Evolutionary conservation across 352 stramenopile genomes (phyloP), one percentile per base, ranked within the genome.

Genomic region (Poterioochromonas sp.): DNA sequence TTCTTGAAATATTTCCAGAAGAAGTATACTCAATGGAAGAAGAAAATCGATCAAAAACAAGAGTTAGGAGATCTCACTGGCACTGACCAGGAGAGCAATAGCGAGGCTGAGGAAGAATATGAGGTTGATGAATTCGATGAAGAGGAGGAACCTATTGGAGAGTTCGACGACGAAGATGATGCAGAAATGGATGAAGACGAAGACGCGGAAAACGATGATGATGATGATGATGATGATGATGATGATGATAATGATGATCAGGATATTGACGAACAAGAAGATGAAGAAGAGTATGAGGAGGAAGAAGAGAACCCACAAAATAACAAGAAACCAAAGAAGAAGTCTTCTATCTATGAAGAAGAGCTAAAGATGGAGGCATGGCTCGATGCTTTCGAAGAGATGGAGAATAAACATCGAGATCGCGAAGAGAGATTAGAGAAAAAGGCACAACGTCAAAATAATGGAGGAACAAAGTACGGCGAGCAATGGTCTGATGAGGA

Each of bases 301-400:
- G 18, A 77, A 51, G 76, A 34, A 1, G 54, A 84, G 51, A 20
- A 73, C 18, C 37, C 78, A 26, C 35, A 53, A 68, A 34, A 83
- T 40, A 1, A 63, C 34, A 20, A 78, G 44, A 1, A 69, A 26
- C 0, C n/a, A 49, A 32, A 82, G 78, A 71, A 83, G 18, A 18
- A 77, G 5, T 69, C 34, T 37, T 80, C 40, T 35, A 40, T 77
- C 22, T 60, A 83, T 12, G 79, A 83, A 47, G 74, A 83, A 39
- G 77, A 74, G 77, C 34, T 81, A 26, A 37, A 63, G 76, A 53
- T 81, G 62, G 20, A 80, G 63, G 20, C 69, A 51, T 29, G 73
- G 43, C 1, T 63, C 44, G 54, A 84, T 63, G 79, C 83, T 18
- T 12, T 65, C 1, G 81, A 73, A 32, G 82, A 77, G 32, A 34